phyloP scores from a whole-genome alignment of 1,139 yeast genomes.

The Kodamaea anthophila region DNA sequence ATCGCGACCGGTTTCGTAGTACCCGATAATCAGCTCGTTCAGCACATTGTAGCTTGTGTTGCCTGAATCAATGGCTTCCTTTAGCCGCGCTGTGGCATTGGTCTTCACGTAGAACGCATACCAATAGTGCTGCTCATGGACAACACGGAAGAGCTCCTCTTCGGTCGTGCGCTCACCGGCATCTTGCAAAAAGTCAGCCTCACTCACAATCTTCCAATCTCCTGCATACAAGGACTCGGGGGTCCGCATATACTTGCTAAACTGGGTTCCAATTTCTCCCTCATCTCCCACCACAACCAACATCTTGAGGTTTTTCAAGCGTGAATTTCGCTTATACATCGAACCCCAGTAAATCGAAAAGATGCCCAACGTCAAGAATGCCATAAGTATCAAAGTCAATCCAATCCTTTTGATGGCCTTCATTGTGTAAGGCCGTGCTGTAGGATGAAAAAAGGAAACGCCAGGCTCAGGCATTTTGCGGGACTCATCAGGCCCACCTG shows the following conservation, averaged over 20 bases:
- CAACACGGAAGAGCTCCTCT: constrained; percentile 26
- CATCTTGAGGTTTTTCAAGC: constrained; percentile 29
- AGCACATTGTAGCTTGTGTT: constrained; percentile 23
- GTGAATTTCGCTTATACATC: constrained; percentile 21
- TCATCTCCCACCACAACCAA: constrained; percentile 38
- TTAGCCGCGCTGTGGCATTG: constrained; percentile 22
- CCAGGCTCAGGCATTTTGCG: too few species aligned
- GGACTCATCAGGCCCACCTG: too few species aligned
- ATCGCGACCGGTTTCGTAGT: constrained; percentile 42
- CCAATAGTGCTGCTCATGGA: constrained; percentile 45
- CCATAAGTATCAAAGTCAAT: constrained; percentile 7
- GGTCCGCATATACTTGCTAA: constrained; percentile 15
- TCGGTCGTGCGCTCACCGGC: constrained; percentile 17
- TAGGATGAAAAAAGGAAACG: neutral
- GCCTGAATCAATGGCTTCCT: constrained; percentile 22
- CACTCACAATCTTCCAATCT: constrained; percentile 17
- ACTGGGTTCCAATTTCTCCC: constrained; percentile 28
- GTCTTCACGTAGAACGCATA: constrained; percentile 33
- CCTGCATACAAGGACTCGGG: constrained; percentile 16
- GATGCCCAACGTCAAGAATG: constrained; percentile 20
- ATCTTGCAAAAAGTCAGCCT: constrained; percentile 9
- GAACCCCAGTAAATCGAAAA: constrained; percentile 45
- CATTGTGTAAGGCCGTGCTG: neutral
- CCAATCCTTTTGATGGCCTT: neutral
- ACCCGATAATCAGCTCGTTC: constrained; percentile 17